Base-by-base conservation (phyloP, 306 rosid genomes). In the Gastrolobium bilobum region DNA sequence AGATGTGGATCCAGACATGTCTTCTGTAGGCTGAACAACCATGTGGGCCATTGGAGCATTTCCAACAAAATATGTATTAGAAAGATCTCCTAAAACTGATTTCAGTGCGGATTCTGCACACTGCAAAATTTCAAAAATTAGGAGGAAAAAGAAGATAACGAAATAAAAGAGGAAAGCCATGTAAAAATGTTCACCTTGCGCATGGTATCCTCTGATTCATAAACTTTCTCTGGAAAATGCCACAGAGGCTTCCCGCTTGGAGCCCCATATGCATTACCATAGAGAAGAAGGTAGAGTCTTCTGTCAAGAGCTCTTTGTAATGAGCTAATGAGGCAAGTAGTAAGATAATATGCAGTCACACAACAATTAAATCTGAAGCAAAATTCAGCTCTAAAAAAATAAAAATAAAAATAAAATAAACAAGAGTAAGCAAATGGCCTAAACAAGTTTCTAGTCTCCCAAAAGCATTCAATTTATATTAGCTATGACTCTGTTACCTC, bases 1-100 rank as follows among this genome's bases (percentile, higher is more conserved):
- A 79, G 92, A 72, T 14, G 90, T 51, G 67, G 85, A 77, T 68
- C 76, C 78, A 20, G 80, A 57, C 34, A 5, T 70, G 42, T 79
- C 80, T 71, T 91, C 92, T 74, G 86, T 77, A 68, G 89, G 82
- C 74, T 85, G 84, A 62, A 83, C 77, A 30, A 68, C 87, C 91
- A 88, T 87, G 84, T 95, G 96, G 67, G 54, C 97, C 93, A 95
- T 93, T 51, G 98, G 99, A 72, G 98, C 97, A 90, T 90, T 95
- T 79, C 99, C 99, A 44, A 91, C 97, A 84, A 95, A 95, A 89
- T 95, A 93, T 43, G 94, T 93, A 73, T 84, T 75, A 65, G 96
- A 87, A 60, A 95, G 93, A 76, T 90, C 97, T 67, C 99, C 97
- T 78, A 95, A 3, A 80, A 90, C 86, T 52, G 92, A 88, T 82